phyloP scores from a whole-genome alignment of 2,329 filamentous ascomycete genomes.

The Penicillium sp. region DNA sequence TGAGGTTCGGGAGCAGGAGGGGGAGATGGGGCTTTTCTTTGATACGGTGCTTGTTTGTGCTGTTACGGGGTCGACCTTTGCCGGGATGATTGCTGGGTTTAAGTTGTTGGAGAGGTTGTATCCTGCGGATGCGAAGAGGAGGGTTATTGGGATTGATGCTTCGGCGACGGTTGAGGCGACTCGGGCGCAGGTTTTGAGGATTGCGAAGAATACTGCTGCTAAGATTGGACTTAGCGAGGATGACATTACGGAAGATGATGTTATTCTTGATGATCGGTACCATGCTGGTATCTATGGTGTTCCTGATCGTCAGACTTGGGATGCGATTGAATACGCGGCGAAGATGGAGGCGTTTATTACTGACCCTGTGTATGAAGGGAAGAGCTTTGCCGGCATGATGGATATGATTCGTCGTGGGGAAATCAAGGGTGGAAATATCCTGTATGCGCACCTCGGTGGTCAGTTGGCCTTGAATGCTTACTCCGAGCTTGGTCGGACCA shows the following conservation, averaged over 20 bases:
- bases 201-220: conserved; percentile 61
- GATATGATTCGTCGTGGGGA: conserved; percentile 63
- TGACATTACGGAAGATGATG: conserved; percentile 61
- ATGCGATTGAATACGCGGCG: conserved; percentile 67
- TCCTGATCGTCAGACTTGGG: conserved; percentile 62
- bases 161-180: conserved; percentile 60
- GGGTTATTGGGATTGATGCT: conserved; percentile 66
- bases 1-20: conserved; percentile 64
- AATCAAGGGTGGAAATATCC: conserved; percentile 61
- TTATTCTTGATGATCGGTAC: conserved; percentile 63
- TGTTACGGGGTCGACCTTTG: conserved; percentile 68
- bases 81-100: conserved; percentile 70
- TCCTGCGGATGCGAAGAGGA: conserved; percentile 44
- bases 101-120: conserved; percentile 57
- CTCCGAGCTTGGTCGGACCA: conserved; percentile 40
- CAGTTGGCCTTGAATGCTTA: conserved; percentile 70
- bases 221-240: conserved; percentile 60
- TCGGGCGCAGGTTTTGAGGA: conserved; percentile 62
- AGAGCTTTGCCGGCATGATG: conserved; percentile 70
- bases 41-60: conserved; percentile 67
- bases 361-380: conserved; percentile 73
- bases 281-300: conserved; percentile 68
- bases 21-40: conserved; percentile 61
- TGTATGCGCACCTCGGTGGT: conserved; percentile 70
- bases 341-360: conserved; percentile 69